Percentiles rank a stretch among this genome's conserved stretches.
Conservation (phyloP, 495 filamentous ascomycete genomes). For the Penicillium antarcticum region DNA sequence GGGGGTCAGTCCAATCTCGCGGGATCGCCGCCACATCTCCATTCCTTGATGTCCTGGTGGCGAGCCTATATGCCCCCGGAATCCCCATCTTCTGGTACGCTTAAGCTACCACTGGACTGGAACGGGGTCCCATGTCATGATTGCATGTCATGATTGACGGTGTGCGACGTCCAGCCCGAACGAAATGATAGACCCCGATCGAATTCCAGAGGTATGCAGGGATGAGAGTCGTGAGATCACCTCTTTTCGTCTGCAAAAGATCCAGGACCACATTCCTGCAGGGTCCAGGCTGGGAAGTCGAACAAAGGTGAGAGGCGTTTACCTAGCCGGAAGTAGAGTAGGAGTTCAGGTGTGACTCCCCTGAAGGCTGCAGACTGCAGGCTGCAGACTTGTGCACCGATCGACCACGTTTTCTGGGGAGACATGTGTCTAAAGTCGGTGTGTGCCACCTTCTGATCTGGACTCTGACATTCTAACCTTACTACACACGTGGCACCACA, state of each 20-base stretch:
- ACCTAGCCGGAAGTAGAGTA: not conserved
- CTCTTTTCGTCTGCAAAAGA: not conserved
- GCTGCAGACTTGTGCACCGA: slow-evolving; percentile 5
- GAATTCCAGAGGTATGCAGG: not conserved
- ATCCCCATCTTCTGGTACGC: slow-evolving; percentile 1
- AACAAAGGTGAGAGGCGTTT: not conserved
- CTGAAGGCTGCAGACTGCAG: slow-evolving; percentile 1
- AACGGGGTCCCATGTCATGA: slow-evolving; percentile 3
- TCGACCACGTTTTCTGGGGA: slow-evolving; percentile 24
- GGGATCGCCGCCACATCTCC: slow-evolving; percentile 11
- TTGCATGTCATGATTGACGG: too few species aligned
- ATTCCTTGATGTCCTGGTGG: not conserved
- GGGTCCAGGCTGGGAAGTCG: slow-evolving; percentile 5
- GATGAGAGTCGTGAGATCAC: not conserved
- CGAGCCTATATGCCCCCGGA: slow-evolving; percentile 1
- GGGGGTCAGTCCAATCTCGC: slow-evolving; percentile 9
- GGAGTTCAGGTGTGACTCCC: not conserved
- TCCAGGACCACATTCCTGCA: slow-evolving; percentile 1
- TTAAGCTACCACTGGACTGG: slow-evolving; percentile 14
- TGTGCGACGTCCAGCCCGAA: slow-evolving; percentile 11
- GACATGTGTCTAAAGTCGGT: slow-evolving; percentile 19
- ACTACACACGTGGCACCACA: slow-evolving; percentile 22
- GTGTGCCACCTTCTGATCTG: slow-evolving; percentile 9
- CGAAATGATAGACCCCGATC: not conserved
- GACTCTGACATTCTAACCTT: not conserved